Base-by-base conservation (phyloP, 169 alveolate genomes). In the Cryptosporidium ryanae region DNA sequence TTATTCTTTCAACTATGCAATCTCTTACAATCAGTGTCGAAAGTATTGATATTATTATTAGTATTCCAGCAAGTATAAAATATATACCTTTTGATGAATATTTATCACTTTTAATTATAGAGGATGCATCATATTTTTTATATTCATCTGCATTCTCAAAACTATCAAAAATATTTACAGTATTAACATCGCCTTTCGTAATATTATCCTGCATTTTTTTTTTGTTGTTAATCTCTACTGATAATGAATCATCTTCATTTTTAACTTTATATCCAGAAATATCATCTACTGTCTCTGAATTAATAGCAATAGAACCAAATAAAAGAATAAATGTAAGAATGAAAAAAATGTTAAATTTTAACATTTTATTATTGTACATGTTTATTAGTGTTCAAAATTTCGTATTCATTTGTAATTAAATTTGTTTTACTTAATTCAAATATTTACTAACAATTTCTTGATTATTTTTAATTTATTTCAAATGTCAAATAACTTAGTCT, bases 1-100 rank as follows among this genome's bases (percentile, higher is more conserved):
- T 34, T 6, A 76, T 76, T 25, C 87, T 55, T 34, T 76, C 71
- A 32, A 76, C 87, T 12, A 76, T 15, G n/a, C 87, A 76, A 32
- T 76, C 87, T 23, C 87, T 76, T 25, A 76, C 63, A 34, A 76
- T 13, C 6, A 55, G 38, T 29, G 87, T 76, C 5, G 87, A 59
- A 25, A 76, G 25, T 55, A 76, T 76, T 21, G 76, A 27, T 8
- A 76, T 61, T 21, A 76, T 31, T 32, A 76, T 55, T 44, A 76
- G 23, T 32, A 61, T 43, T 23, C 87, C 87, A 15, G 76, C 38
- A 34, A 76, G 54, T 23, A 76, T 38, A 54, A 76, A 76, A 18
- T 76, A 76, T 23, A 61, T 34, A n/a, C 59, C 38, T 44, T 31
- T 76, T 32, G 71, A 55, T 5, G 87, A 76, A 25, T 68, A 68